Conservation (phyloP, 192 early-diverging fungal genomes). For the Linnemannia schmuckeri region DNA sequence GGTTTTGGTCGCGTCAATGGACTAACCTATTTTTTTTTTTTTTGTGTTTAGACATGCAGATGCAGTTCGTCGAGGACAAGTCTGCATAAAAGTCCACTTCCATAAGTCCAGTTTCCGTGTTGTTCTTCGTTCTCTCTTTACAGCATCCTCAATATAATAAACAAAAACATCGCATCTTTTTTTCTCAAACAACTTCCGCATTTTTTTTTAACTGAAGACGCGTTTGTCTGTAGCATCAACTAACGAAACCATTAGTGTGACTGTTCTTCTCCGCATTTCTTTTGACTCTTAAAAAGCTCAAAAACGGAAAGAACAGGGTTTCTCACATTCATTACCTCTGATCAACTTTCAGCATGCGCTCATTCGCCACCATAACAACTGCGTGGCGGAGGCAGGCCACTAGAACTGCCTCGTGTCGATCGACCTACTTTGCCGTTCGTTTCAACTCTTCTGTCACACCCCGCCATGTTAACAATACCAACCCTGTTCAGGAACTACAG, state of each 20-base stretch:
- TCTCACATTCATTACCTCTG: not conserved
- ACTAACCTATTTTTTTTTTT: not conserved
- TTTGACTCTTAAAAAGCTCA: not conserved
- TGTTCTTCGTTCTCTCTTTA: not conserved
- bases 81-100: not conserved
- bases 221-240: not conserved
- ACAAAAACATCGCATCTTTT: too few relatives aligned
- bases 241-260: not conserved
- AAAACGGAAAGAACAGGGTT: not conserved
- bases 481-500: slow-evolving; percentile 57
- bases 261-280: not conserved
- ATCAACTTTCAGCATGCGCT: slow-evolving; percentile 16
- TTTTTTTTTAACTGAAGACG: too few relatives aligned
- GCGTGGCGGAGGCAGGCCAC: not conserved
- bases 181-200: too few relatives aligned
- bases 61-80: slow-evolving; percentile 31
- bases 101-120: too few relatives aligned
- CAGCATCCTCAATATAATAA: too few relatives aligned
- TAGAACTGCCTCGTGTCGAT: not conserved
- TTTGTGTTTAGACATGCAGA: slow-evolving; percentile 9
- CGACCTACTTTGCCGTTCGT: not conserved
- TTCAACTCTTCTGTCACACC: slow-evolving; percentile 23
- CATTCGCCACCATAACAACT: slow-evolving; percentile 28
- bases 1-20: not conserved
- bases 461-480: slow-evolving; percentile 17